phyloP scores from a whole-genome alignment of 177 flowering plant species.

The Vitis hybrid region DNA sequence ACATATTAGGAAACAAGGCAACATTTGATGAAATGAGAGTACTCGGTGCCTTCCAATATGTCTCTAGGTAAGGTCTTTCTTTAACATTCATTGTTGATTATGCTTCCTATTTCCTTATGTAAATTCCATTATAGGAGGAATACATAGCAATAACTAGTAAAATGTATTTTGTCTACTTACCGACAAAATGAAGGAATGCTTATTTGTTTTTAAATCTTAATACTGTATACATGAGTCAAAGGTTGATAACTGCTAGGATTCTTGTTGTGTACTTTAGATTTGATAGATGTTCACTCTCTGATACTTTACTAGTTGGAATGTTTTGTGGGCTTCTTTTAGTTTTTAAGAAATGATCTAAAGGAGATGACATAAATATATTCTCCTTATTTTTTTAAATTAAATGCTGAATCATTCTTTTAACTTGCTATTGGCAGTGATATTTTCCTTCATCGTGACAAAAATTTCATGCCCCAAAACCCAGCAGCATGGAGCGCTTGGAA shows the following conservation, averaged over 20 bases:
- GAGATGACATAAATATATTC: too few relatives aligned
- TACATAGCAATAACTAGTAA: too few relatives aligned
- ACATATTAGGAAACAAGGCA: conserved; percentile 65
- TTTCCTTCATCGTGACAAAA: conserved; percentile 86
- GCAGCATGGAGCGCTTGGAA: conserved; percentile 99
- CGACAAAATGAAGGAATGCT: too few relatives aligned
- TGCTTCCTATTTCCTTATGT: background rate
- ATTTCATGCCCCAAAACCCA: conserved; percentile 81
- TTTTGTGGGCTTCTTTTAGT: background rate
- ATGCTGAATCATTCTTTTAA: conserved; percentile 10
- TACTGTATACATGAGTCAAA: background rate
- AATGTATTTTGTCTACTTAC: too few relatives aligned
- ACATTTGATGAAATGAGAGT: conserved; percentile 74
- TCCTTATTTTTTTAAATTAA: background rate
- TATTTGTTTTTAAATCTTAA: too few relatives aligned
- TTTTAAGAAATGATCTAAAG: background rate
- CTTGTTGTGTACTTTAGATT: background rate
- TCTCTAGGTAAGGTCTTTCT: conserved; percentile 54
- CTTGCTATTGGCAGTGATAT: conserved; percentile 75
- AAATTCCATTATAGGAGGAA: background rate
- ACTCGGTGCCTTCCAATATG: conserved; percentile 91
- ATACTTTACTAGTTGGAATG: background rate
- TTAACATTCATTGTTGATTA: background rate
- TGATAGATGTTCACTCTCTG: background rate
- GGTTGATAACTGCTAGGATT: background rate